Percentiles rank a stretch among this genome's conserved stretches.
Evolutionary conservation across 75 land plant species (phyloP).

Genomic region (Selaginella tamariscina): DNA sequence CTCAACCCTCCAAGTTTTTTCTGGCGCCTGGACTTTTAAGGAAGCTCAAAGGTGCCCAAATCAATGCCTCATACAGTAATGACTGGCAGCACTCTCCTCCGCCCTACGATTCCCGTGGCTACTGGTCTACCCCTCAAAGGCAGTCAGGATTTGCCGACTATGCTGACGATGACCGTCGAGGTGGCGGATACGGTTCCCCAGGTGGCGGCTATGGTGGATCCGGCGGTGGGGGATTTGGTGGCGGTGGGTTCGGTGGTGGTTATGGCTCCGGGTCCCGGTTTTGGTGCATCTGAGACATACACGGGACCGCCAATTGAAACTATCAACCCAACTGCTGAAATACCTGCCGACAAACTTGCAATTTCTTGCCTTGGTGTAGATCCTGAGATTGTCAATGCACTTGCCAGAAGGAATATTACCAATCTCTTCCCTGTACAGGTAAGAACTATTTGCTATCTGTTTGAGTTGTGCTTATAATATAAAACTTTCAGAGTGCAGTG

Average conservation of each 20-base stretch:
- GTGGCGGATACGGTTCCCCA: not conserved
- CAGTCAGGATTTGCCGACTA: not conserved
- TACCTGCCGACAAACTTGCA: constrained; percentile 32
- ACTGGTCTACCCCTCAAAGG: not conserved
- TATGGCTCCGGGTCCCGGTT: not conserved
- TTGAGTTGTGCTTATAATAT: not conserved
- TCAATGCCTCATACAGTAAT: not conserved
- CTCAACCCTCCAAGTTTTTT: not conserved
- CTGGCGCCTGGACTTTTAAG: not conserved
- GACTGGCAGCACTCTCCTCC: not conserved
- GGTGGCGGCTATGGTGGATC: not conserved
- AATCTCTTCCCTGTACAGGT: constrained; percentile 92
- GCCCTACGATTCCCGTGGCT: not conserved
- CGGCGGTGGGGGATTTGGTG: not conserved
- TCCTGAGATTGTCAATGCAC: constrained; percentile 40
- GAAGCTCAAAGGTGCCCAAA: not conserved
- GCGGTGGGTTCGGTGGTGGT: not conserved
- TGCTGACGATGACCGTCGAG: not conserved
- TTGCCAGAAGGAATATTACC: constrained; percentile 47
- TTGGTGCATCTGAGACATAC: not conserved
- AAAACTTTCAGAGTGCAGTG: constrained; percentile 25
- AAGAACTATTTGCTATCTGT: not conserved
- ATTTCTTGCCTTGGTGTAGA: constrained; percentile 57
- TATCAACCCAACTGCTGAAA: not conserved
- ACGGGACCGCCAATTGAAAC: not conserved